Evolutionary conservation across 768 basidiomycete species (phyloP), one percentile per base, ranked within the genome.

Genomic region (Collybia sordida): DNA sequence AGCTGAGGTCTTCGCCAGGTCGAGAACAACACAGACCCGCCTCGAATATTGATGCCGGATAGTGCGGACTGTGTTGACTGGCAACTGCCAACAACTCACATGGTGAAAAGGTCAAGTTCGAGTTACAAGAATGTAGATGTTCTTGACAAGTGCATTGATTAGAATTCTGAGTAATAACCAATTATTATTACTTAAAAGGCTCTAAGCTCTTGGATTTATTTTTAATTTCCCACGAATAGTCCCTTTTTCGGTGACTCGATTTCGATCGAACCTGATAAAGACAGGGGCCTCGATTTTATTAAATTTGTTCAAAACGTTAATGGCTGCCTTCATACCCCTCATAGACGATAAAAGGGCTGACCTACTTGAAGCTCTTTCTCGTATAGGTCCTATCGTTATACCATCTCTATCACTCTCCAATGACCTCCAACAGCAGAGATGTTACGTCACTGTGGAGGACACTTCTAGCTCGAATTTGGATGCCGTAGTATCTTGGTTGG

Each of bases 341-440:
- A 62, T 88, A 56, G 83, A 84, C 54, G 64, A 67, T 53, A 61
- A 67, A 18, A 69, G 71, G 42, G 72, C 73, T 41, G 65, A 71
- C 6, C 75, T 93, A 15, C 68, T 88, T 49, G 57, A 71, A 18
- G 79, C 86, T 3, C 78, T 93, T 49, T 70, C 78, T 45, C 83
- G 93, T 17, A 81, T 97, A 41, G 88, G 87, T 0, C 92, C 95
- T 7, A 63, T 96, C 49, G 74, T 97, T 41, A 64, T 86, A 45
- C 76, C 70, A 52, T 61, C 62, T 6, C 69, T 64, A 39, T 58
- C 58, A 42, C 67, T 65, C 34, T 63, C 60, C 47, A 58, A 55
- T 42, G 57, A 64, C 27, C 55, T 66, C 53, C 56, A 60, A 64
- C 65, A 65, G 65, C 68, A 67, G 37, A 67, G 71, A 53, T 72